Percentiles rank a stretch among this genome's conserved stretches.
Conservation (phyloP, 2,329 filamentous ascomycete species). For the Zymoseptoria crescenta region DNA sequence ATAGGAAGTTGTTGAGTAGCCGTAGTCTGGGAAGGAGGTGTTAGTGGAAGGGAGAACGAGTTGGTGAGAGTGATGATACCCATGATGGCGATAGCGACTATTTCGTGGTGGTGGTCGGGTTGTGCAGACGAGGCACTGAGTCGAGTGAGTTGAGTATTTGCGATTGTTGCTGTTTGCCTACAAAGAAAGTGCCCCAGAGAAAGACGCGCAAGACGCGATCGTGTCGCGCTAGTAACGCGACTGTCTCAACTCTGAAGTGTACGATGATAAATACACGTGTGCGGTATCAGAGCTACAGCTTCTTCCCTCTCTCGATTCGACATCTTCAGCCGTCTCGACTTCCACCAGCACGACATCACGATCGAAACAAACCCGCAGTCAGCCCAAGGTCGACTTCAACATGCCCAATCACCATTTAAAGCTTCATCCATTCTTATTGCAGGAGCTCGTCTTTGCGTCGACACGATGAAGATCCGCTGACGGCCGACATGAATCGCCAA, state of each 20-base stretch:
- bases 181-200: neutral
- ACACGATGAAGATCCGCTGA: neutral
- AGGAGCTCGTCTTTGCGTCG: neutral
- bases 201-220: neutral
- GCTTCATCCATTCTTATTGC: too few relatives aligned
- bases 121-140: neutral
- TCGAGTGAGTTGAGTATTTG: neutral
- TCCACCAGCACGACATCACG: too few relatives aligned
- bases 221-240: neutral
- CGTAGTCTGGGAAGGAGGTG: constrained; percentile 27
- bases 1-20: constrained; percentile 50
- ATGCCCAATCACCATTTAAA: too few relatives aligned
- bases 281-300: too few relatives aligned
- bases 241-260: too few relatives aligned
- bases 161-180: neutral
- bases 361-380: too few relatives aligned
- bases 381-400: too few relatives aligned
- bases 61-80: constrained; percentile 1
- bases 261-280: too few relatives aligned
- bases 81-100: constrained; percentile 3
- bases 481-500: neutral
- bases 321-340: too few relatives aligned
- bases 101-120: neutral
- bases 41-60: neutral
- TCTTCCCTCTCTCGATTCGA: too few relatives aligned